Evolutionary conservation across 352 stramenopile genomes (phyloP).

Genomic region (Globisporangium perplexum): DNA sequence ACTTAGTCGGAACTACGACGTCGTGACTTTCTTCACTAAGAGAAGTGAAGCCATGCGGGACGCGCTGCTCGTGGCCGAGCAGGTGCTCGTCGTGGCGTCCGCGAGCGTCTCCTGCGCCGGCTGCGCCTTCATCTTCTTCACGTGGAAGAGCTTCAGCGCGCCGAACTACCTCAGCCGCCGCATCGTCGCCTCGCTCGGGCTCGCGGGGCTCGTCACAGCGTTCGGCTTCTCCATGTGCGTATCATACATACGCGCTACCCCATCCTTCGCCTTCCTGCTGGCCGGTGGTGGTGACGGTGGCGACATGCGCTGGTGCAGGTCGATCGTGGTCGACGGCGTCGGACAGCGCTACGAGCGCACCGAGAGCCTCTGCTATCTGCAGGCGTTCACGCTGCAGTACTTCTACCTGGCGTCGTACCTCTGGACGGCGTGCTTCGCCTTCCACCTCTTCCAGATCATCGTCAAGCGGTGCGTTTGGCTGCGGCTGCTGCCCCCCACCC

Average conservation of each 20-base stretch:
- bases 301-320: constrained; percentile 20
- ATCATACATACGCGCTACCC: too few species aligned
- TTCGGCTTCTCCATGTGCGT: constrained; percentile 58
- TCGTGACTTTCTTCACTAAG: neutral
- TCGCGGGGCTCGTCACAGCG: constrained; percentile 52
- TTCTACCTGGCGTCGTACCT: constrained; percentile 81
- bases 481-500: neutral
- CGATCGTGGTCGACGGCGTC: constrained; percentile 47
- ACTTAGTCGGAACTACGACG: neutral
- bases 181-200: constrained; percentile 63
- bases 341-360: constrained; percentile 33
- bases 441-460: constrained; percentile 86
- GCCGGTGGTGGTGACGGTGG: neutral
- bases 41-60: neutral
- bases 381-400: constrained; percentile 70
- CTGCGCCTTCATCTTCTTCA: constrained; percentile 63
- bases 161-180: constrained; percentile 67
- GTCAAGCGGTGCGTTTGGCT: constrained; percentile 40
- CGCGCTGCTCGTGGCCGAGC: constrained; percentile 26
- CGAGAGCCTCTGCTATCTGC: constrained; percentile 55
- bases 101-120: constrained; percentile 59
- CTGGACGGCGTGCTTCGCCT: constrained; percentile 82
- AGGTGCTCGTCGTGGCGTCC: constrained; percentile 44
- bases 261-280: too few species aligned
- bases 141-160: constrained; percentile 56